Conservation (phyloP, 805 yeast species). For the Yarrowia porcina region DNA sequence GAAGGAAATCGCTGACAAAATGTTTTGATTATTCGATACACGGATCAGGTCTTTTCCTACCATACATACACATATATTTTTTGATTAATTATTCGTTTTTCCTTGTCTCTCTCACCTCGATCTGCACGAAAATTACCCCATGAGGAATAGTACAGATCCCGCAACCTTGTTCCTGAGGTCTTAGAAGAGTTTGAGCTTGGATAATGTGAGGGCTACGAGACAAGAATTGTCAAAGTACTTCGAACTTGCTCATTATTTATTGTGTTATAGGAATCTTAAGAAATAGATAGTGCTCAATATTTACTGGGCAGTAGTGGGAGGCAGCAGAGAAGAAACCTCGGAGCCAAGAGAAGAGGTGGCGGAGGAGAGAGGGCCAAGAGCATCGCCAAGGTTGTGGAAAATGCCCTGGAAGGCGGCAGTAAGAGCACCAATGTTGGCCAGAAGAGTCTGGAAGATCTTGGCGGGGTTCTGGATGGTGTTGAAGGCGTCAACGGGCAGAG, state of each 20-base stretch:
- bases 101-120: background rate
- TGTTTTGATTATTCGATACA: too few relatives aligned
- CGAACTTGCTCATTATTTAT: too few relatives aligned
- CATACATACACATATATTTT: too few relatives aligned
- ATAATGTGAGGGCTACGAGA: too few relatives aligned
- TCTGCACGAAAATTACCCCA: background rate
- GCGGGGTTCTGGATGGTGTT: background rate
- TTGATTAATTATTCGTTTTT: too few relatives aligned
- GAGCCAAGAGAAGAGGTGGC: constrained; percentile 24
- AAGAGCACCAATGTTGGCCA: constrained; percentile 1
- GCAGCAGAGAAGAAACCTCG: background rate
- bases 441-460: constrained; percentile 14
- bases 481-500: constrained; percentile 6
- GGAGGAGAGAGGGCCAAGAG: background rate
- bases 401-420: background rate
- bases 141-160: background rate
- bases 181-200: background rate
- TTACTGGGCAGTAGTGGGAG: constrained; percentile 1
- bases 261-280: background rate
- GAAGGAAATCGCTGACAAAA: too few relatives aligned
- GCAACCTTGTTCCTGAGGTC: constrained; percentile 20
- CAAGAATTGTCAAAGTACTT: too few relatives aligned
- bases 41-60: too few relatives aligned
- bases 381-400: background rate
- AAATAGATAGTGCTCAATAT: background rate